These are phyloP conservation scores for Fusarium temperatum DNA, from an alignment of 2,329 filamentous ascomycete species.

Conservation along the genomic window DNA sequence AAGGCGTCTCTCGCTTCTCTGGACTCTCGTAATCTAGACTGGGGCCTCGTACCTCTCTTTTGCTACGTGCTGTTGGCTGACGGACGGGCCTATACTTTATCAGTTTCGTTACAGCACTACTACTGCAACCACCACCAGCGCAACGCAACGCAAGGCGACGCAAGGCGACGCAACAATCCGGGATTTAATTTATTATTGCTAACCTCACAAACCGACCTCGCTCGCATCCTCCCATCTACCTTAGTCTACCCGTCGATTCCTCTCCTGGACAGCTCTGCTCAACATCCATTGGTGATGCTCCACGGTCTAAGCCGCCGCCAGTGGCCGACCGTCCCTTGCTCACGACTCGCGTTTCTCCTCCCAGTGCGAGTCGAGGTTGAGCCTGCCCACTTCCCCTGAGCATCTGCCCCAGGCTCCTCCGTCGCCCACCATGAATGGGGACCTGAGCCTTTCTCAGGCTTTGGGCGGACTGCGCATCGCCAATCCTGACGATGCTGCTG, in stretches of 20 bases:
- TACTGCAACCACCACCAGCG: not conserved
- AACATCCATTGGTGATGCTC: constrained; percentile 41
- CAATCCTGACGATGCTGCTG: constrained; percentile 82
- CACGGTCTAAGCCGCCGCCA: constrained; percentile 38
- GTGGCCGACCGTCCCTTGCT: constrained; percentile 40
- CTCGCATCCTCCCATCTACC: not conserved
- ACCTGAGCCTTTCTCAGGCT: constrained; percentile 90
- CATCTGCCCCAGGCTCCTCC: constrained; percentile 36
- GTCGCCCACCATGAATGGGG: constrained; percentile 78
- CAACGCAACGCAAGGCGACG: not conserved
- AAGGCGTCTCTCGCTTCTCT: constrained; percentile 29
- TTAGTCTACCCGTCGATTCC: not conserved
- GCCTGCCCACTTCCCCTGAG: constrained; percentile 38
- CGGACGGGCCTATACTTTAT: constrained; percentile 1
- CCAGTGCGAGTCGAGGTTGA: constrained; percentile 31
- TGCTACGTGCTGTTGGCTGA: constrained; percentile 5
- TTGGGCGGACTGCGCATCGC: constrained; percentile 95
- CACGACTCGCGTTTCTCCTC: constrained; percentile 35
- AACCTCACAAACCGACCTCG: constrained; percentile 21
- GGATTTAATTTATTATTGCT: constrained; percentile 29
- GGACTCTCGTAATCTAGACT: constrained; percentile 30
- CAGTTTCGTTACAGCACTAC: constrained; percentile 13
- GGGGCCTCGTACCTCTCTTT: constrained; percentile 22
- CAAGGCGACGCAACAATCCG: constrained; percentile 4
- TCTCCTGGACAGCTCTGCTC: constrained; percentile 26